These are phyloP conservation scores for Allomyces javanicus DNA, from an alignment of 192 early-diverging fungal genomes.

Conservation along the genomic window DNA sequence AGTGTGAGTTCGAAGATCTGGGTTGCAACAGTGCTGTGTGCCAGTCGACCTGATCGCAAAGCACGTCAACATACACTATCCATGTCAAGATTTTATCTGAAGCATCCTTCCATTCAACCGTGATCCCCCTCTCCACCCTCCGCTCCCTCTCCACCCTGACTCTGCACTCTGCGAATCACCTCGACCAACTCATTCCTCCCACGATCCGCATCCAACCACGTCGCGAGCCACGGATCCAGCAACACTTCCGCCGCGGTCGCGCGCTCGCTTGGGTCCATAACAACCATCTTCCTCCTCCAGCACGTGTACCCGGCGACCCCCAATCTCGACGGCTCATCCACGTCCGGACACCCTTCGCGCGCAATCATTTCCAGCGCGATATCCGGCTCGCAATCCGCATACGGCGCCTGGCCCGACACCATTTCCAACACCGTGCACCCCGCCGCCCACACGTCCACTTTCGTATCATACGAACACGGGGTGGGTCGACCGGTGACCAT, in stretches of 20 bases:
- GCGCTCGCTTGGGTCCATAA: neutral
- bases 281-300: neutral
- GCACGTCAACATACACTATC: no score
- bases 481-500: neutral
- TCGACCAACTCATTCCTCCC: no score
- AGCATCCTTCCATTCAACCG: no score
- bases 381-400: neutral
- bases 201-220: no score
- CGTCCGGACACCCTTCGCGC: neutral
- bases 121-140: no score
- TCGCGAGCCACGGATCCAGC: neutral
- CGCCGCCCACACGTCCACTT: neutral
- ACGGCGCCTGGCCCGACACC: neutral
- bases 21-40: no score
- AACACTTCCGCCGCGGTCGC: neutral
- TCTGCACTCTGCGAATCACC: no score
- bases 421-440: neutral
- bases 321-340: neutral
- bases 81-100: no score
- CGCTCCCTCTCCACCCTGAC: no score
- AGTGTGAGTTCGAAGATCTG: no score
- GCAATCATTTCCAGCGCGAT: neutral
- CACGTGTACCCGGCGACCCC: neutral
- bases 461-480: neutral
- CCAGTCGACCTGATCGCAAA: no score